phyloP scores from a whole-genome alignment of 345 rosid genomes.

The Rhodamnia argentea region DNA sequence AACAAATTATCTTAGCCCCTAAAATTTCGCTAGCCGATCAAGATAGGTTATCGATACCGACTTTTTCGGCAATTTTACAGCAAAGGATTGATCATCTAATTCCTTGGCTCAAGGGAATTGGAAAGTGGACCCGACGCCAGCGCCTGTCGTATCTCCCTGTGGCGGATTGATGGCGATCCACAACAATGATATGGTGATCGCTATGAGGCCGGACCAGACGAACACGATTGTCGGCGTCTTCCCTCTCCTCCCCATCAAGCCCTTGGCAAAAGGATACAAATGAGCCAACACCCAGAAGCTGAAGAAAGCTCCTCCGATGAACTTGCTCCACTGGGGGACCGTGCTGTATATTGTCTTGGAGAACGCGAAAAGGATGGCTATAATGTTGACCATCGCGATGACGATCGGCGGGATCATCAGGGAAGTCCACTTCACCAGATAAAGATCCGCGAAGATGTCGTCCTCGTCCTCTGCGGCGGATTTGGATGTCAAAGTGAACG shows the following conservation, averaged over 20 bases:
- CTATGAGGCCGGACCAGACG: conserved; percentile 93
- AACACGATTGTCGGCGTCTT: conserved; percentile 90
- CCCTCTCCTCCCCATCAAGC: conserved; percentile 87
- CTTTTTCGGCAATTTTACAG: background rate
- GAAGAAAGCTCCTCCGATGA: conserved; percentile 87
- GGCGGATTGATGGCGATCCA: conserved; percentile 76
- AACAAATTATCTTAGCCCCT: background rate
- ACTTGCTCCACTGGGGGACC: conserved; percentile 70
- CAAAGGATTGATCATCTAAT: background rate
- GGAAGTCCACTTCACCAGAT: conserved; percentile 82
- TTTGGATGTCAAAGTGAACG: conserved; percentile 84
- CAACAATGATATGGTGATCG: conserved; percentile 68
- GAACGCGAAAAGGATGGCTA: conserved; percentile 64
- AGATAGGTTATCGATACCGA: background rate
- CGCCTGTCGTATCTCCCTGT: background rate
- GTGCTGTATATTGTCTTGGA: conserved; percentile 58
- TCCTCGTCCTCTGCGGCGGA: conserved; percentile 66
- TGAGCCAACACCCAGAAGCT: conserved; percentile 95
- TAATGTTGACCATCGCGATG: conserved; percentile 79
- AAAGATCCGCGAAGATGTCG: conserved; percentile 67
- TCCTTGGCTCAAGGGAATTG: background rate
- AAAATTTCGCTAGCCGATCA: background rate
- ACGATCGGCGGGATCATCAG: conserved; percentile 87
- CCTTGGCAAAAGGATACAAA: conserved; percentile 91
- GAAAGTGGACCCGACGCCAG: background rate